Conservation (phyloP, 176 grass and related monocot genomes). For the Cenchrus fungigraminus region DNA sequence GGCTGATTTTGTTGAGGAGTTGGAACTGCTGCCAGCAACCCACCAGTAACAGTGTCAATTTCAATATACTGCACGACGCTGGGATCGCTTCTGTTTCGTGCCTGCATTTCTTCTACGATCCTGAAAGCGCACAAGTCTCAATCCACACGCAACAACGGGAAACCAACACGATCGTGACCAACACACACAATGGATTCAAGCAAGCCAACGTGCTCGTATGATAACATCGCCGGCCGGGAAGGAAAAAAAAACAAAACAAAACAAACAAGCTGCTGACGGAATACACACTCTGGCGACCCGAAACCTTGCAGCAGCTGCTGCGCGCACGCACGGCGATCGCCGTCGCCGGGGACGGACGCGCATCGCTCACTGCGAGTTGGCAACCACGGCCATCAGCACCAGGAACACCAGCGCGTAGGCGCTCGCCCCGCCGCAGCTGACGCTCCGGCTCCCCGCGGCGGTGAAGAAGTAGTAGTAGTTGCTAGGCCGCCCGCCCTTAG, state of each 20-base stretch:
- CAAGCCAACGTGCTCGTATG: not conserved
- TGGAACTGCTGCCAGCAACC: too few relatives aligned
- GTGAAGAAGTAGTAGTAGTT: slow-evolving; percentile 69
- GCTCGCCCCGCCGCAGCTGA: not conserved
- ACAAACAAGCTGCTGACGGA: too few relatives aligned
- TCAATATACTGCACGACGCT: too few relatives aligned
- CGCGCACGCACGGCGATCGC: not conserved
- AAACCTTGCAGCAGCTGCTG: not conserved
- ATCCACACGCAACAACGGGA: too few relatives aligned
- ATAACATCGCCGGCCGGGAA: not conserved
- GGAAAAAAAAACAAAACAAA: too few relatives aligned
- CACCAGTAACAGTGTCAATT: too few relatives aligned
- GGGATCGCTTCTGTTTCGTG: too few relatives aligned
- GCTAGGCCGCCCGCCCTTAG: slow-evolving; percentile 28
- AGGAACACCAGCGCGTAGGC: not conserved
- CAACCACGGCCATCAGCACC: not conserved
- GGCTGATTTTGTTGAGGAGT: too few relatives aligned
- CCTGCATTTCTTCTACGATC: too few relatives aligned
- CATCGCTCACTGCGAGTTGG: slow-evolving; percentile 12
- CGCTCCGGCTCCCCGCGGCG: slow-evolving; percentile 25
- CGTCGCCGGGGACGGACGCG: not conserved
- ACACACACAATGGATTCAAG: not conserved
- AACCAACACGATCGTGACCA: too few relatives aligned
- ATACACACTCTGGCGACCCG: not conserved
- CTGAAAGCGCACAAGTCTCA: too few relatives aligned